phyloP scores from a whole-genome alignment of 495 filamentous ascomycete genomes.

The Neurospora sp. region DNA sequence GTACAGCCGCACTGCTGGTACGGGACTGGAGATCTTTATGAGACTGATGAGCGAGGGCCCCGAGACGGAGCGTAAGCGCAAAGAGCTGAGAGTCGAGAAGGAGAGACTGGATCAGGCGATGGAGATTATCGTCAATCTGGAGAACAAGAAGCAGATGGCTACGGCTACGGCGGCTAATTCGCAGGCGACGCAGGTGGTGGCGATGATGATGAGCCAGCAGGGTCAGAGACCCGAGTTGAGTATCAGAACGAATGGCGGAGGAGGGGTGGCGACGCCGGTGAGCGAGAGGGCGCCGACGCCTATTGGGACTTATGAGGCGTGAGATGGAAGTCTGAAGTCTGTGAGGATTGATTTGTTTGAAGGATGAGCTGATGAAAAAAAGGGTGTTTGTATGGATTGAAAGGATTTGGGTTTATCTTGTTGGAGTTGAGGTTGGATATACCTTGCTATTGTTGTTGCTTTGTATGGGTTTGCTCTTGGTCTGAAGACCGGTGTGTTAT shows the following conservation, averaged over 20 bases:
- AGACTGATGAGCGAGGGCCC: constrained; percentile 37
- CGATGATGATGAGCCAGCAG: not conserved
- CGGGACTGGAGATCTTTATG: constrained; percentile 20
- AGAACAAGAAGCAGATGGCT: constrained; percentile 4
- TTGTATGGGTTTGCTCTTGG: not conserved
- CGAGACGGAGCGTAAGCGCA: constrained; percentile 22
- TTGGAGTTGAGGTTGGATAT: not conserved
- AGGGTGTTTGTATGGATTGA: not conserved
- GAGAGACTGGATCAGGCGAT: constrained; percentile 31
- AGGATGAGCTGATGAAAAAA: not conserved
- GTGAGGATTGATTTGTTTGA: not conserved
- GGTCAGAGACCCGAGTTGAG: not conserved
- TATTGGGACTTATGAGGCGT: not conserved
- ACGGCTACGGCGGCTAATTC: not conserved
- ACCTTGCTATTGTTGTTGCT: not conserved
- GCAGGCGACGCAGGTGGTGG: not conserved
- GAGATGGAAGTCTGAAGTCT: not conserved
- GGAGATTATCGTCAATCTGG: constrained; percentile 27
- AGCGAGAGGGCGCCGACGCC: not conserved
- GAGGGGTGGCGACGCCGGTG: not conserved
- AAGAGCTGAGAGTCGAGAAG: constrained; percentile 26
- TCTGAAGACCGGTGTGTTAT: not conserved
- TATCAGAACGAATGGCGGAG: not conserved
- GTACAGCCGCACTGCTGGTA: not conserved
- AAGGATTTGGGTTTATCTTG: not conserved